Evolutionary conservation across 1,139 yeast genomes (phyloP), one percentile per base, ranked within the genome.

Genomic region (Maudiozyma humilis): DNA sequence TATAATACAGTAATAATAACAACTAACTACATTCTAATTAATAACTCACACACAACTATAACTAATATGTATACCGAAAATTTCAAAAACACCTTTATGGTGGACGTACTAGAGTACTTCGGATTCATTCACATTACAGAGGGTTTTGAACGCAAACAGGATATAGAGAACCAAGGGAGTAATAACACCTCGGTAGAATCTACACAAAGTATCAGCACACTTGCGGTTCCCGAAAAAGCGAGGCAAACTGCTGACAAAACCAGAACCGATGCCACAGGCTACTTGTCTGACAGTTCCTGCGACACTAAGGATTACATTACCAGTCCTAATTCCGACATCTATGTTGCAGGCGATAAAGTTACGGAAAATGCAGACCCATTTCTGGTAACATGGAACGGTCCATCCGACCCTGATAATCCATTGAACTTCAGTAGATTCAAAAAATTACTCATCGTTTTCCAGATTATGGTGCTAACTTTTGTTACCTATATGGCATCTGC

Each of bases 401-500:
- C 44, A 2, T 68, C 72, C 45, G 83, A 78, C 53, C 78, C 79
- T 0, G 79, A 73, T 40, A 68, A 77, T 52, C 85, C 86, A 1
- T 57, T 61, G 36, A 79, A 79, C 56, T 79, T 83, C 82, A 65
- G 77, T 0, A 23, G 56, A 1, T 32, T 45, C 10, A 62, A 63
- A 38, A 76, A 75, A 54, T 41, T 62, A 0, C 43, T 72, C 18
- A 66, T 75, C 36, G 60, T 70, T 1, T 15, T 69, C 6, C 63
- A 70, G 46, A 64, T 75, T 27, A 67, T 71, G 40, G 45, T 75
- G 32, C 64, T 79, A 45, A 76, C 83, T 1, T 60, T 69, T 3
- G 66, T 74, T 3, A 78, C 77, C 3, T 79, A 79, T 53, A 74
- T 77, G 71, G 82, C 78, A 4, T 70, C 83, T 0, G 78, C 84